A percentile compares a stretch with the other conserved stretches of the same genome.
phyloP scores from a whole-genome alignment of 345 rosid species.

The Arabis hirsuta region DNA sequence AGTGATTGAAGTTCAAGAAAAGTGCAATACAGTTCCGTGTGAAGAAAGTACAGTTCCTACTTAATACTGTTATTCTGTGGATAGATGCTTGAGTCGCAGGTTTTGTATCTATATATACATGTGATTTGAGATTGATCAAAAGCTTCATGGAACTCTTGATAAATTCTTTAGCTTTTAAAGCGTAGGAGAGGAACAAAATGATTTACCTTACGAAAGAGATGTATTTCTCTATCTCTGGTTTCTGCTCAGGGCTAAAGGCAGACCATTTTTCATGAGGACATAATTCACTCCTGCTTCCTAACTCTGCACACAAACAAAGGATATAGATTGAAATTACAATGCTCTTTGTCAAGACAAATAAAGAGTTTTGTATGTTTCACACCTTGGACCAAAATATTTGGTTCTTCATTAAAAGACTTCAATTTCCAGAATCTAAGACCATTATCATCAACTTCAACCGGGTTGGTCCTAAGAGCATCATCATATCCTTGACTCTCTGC shows the following conservation, averaged over 20 bases:
- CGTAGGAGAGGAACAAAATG: slow-evolving; percentile 2
- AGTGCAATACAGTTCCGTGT: too few relatives aligned
- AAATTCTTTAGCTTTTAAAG: slow-evolving; percentile 7
- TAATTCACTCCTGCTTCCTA: slow-evolving; percentile 47
- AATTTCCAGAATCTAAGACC: slow-evolving; percentile 74
- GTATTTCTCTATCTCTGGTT: slow-evolving; percentile 61
- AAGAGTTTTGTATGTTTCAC: slow-evolving; percentile 16
- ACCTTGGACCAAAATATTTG: slow-evolving; percentile 79
- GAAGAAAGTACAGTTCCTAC: too few relatives aligned
- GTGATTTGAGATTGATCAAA: not conserved
- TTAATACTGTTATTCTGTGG: not conserved
- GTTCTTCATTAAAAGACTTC: slow-evolving; percentile 46
- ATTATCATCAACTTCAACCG: slow-evolving; percentile 53
- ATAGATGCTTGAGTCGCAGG: not conserved
- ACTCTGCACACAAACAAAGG: slow-evolving; percentile 47
- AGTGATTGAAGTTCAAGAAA: too few relatives aligned
- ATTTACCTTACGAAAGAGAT: slow-evolving; percentile 55
- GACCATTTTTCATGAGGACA: slow-evolving; percentile 65
- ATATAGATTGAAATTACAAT: not conserved
- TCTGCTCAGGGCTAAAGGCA: slow-evolving; percentile 58
- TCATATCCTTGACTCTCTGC: slow-evolving; percentile 57
- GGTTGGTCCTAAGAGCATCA: slow-evolving; percentile 73
- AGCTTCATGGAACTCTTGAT: not conserved
- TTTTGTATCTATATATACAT: not conserved
- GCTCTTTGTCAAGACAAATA: slow-evolving; percentile 5